These are phyloP conservation scores for Fusarium subtropicale DNA, from an alignment of 2,329 filamentous ascomycete genomes.

Conservation along the genomic window DNA sequence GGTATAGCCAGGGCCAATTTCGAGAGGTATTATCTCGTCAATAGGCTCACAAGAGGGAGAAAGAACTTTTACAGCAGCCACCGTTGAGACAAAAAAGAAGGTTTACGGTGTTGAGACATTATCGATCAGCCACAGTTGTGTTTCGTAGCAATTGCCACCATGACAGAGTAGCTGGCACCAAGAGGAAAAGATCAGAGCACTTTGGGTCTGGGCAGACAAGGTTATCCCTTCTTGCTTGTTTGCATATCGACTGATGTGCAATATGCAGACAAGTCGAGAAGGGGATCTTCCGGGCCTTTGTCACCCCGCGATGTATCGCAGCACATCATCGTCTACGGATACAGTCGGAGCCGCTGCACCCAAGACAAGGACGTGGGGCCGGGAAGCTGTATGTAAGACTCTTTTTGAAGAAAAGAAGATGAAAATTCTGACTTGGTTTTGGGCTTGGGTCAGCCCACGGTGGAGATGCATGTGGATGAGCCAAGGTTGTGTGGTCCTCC, in stretches of 20 bases:
- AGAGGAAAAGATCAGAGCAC: not conserved
- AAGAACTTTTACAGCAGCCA: slow-evolving; percentile 14
- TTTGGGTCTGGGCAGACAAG: slow-evolving; percentile 10
- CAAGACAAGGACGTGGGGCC: slow-evolving; percentile 39
- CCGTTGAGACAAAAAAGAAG: slow-evolving; percentile 2
- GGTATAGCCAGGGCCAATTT: slow-evolving; percentile 20
- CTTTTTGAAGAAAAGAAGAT: not conserved
- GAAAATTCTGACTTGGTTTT: slow-evolving; percentile 30
- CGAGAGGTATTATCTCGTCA: not conserved
- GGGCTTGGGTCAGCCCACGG: slow-evolving; percentile 16
- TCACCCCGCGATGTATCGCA: slow-evolving; percentile 36
- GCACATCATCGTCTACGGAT: slow-evolving; percentile 33
- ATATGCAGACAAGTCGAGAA: not conserved
- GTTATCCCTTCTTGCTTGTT: slow-evolving; percentile 5
- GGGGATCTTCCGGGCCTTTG: slow-evolving; percentile 6
- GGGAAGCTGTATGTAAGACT: slow-evolving; percentile 17
- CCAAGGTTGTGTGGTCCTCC: slow-evolving; percentile 18
- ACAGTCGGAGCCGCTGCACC: slow-evolving; percentile 40
- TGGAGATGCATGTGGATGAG: slow-evolving; percentile 38
- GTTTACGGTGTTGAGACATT: slow-evolving; percentile 18
- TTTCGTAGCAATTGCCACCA: not conserved
- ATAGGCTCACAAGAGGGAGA: slow-evolving; percentile 5
- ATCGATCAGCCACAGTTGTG: slow-evolving; percentile 9
- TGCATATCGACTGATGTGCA: slow-evolving; percentile 28
- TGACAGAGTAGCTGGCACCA: not conserved